Conservation (phyloP, 768 basidiomycete genomes). For the Vishniacozyma victoriae region DNA sequence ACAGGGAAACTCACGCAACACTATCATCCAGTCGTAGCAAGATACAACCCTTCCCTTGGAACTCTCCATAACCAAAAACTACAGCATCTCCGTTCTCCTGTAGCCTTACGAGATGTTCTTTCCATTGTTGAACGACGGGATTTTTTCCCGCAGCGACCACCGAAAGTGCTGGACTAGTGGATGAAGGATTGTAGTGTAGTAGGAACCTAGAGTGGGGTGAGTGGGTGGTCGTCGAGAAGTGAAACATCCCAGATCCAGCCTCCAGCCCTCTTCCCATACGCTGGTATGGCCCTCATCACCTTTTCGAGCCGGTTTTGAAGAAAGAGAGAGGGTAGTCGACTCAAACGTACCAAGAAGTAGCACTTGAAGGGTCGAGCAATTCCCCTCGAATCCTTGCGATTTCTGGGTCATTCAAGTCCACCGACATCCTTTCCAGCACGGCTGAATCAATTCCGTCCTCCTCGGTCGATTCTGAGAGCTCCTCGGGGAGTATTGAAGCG, state of each 20-base stretch:
- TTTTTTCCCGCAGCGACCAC: slow-evolving; percentile 13
- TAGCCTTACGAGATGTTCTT: slow-evolving; percentile 6
- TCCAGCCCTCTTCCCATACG: neutral
- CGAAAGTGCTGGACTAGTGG: slow-evolving; percentile 3
- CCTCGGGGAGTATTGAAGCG: no score
- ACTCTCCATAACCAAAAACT: slow-evolving; percentile 33
- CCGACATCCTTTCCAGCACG: no score
- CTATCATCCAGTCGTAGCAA: slow-evolving; percentile 24
- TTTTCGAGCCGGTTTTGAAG: neutral
- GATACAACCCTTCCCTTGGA: slow-evolving; percentile 27
- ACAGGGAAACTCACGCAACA: slow-evolving; percentile 30
- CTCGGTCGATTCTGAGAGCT: no score
- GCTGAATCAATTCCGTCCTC: no score
- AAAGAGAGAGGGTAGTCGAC: neutral
- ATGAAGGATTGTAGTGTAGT: slow-evolving; percentile 15
- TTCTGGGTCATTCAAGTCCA: slow-evolving; percentile 28
- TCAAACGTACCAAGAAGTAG: slow-evolving; percentile 17
- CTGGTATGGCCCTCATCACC: neutral
- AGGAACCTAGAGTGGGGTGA: slow-evolving; percentile 15
- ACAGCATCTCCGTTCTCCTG: slow-evolving; percentile 13
- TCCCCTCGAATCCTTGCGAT: slow-evolving; percentile 4
- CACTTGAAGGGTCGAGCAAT: slow-evolving; percentile 10
- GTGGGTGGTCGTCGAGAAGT: neutral
- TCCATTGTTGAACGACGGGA: slow-evolving; percentile 18
- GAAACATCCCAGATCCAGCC: neutral